Evolutionary conservation across 345 rosid species (phyloP).

Genomic region (Geranium brycei): DNA sequence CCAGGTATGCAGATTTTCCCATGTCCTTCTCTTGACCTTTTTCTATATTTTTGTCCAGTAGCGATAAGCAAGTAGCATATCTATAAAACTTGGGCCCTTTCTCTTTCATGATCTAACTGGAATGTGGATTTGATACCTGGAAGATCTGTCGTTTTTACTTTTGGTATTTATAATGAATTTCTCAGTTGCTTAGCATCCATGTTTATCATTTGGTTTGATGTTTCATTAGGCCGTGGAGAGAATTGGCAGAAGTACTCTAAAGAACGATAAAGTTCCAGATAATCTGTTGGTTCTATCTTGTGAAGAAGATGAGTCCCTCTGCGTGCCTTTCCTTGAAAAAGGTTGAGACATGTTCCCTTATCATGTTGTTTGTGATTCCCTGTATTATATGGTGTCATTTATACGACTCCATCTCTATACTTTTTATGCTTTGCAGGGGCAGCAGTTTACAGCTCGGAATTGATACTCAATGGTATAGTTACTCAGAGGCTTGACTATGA

Average conservation of each 20-base stretch:
- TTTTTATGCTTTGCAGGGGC: slow-evolving; percentile 34
- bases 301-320: slow-evolving; percentile 52
- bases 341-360: slow-evolving; percentile 21
- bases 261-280: slow-evolving; percentile 37
- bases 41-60: neutral
- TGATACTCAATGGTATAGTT: slow-evolving; percentile 74
- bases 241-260: slow-evolving; percentile 56
- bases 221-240: slow-evolving; percentile 53
- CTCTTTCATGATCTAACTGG: neutral
- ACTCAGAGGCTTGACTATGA: slow-evolving; percentile 75
- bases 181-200: no score
- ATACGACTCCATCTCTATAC: slow-evolving; percentile 1
- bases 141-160: no score
- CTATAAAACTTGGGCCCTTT: slow-evolving; percentile 2
- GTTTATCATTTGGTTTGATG: slow-evolving; percentile 4
- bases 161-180: no score
- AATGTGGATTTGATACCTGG: slow-evolving; percentile 8
- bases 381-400: neutral
- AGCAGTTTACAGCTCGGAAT: slow-evolving; percentile 72
- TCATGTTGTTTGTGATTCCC: neutral
- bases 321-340: slow-evolving; percentile 64
- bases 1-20: slow-evolving; percentile 26
- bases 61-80: neutral
- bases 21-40: slow-evolving; percentile 2
- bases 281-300: slow-evolving; percentile 70